Evolutionary conservation across 2,329 filamentous ascomycete genomes (phyloP).

Genomic region (Penicillium oxalicum): DNA sequence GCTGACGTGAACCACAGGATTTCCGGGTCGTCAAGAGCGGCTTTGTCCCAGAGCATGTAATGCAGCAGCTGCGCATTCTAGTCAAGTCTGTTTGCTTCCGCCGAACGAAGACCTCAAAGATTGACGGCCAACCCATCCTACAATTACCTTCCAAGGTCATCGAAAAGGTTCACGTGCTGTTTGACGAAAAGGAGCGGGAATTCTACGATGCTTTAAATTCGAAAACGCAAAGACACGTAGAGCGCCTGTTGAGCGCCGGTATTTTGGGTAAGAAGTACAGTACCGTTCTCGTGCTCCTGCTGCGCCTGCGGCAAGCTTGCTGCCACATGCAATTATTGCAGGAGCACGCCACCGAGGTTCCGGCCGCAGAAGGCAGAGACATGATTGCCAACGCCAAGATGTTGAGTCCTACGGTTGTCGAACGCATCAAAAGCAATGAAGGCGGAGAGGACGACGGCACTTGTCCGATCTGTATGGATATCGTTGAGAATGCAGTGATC

Average conservation of each 20-base stretch:
- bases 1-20: conserved; percentile 27
- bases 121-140: conserved; percentile 74
- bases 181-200: conserved; percentile 58
- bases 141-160: conserved; percentile 61
- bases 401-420: conserved; percentile 56
- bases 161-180: conserved; percentile 56
- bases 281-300: conserved; percentile 69
- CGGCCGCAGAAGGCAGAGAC: conserved; percentile 48
- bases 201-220: conserved; percentile 64
- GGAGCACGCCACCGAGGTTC: conserved; percentile 54
- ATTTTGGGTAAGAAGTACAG: conserved; percentile 69
- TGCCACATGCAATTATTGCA: conserved; percentile 69
- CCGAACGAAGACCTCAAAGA: conserved; percentile 70
- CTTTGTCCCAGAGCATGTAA: conserved; percentile 45
- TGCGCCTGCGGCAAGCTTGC: conserved; percentile 74
- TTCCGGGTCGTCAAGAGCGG: conserved; percentile 50
- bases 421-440: conserved; percentile 56
- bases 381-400: conserved; percentile 58
- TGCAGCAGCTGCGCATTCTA: conserved; percentile 66
- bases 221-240: conserved; percentile 64
- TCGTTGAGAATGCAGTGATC: conserved; percentile 65
- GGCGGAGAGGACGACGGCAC: conserved; percentile 51
- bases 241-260: conserved; percentile 64
- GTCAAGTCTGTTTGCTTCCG: conserved; percentile 77
- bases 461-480: conserved; percentile 78